These are phyloP conservation scores for Proliferodiscus dingleyae DNA, from an alignment of 2,329 filamentous ascomycete species.

Conservation along the genomic window DNA sequence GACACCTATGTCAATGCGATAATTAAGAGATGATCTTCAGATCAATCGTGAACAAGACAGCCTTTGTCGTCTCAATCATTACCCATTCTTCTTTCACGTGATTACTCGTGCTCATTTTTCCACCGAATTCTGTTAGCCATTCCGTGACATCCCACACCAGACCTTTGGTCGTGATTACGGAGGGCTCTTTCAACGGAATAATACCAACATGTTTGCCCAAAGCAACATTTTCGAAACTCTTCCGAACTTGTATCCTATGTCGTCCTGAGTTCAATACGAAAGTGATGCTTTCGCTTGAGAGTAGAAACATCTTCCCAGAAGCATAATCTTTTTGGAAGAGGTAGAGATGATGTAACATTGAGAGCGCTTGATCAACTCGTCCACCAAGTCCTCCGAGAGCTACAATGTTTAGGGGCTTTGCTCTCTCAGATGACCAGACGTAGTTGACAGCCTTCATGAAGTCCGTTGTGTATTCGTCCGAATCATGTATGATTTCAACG, in stretches of 20 bases:
- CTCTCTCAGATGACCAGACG: constrained; percentile 33
- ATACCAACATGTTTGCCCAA: constrained; percentile 75
- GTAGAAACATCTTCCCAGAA: constrained; percentile 64
- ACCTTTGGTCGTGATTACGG: constrained; percentile 72
- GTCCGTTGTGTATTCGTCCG: constrained; percentile 86
- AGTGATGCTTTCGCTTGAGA: constrained; percentile 74
- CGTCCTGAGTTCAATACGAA: constrained; percentile 69
- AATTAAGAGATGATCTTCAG: constrained; percentile 13
- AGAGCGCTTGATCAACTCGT: constrained; percentile 86
- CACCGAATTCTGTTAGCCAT: constrained; percentile 75
- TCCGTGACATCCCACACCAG: constrained; percentile 86
- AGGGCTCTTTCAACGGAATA: constrained; percentile 74
- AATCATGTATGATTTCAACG: constrained; percentile 61
- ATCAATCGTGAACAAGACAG: constrained; percentile 73
- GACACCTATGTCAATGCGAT: no score
- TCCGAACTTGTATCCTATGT: constrained; percentile 60
- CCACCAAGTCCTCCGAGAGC: constrained; percentile 82
- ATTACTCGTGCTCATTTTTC: constrained; percentile 74
- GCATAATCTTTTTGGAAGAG: constrained; percentile 51
- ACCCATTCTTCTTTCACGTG: constrained; percentile 60
- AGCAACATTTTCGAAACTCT: constrained; percentile 8
- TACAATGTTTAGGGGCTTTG: constrained; percentile 56
- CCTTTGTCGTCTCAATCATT: constrained; percentile 55
- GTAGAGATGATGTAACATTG: constrained; percentile 81
- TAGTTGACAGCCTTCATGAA: constrained; percentile 76